Evolutionary conservation across 1,139 yeast species (phyloP).

Genomic region (Meyerozyma smithsonii): DNA sequence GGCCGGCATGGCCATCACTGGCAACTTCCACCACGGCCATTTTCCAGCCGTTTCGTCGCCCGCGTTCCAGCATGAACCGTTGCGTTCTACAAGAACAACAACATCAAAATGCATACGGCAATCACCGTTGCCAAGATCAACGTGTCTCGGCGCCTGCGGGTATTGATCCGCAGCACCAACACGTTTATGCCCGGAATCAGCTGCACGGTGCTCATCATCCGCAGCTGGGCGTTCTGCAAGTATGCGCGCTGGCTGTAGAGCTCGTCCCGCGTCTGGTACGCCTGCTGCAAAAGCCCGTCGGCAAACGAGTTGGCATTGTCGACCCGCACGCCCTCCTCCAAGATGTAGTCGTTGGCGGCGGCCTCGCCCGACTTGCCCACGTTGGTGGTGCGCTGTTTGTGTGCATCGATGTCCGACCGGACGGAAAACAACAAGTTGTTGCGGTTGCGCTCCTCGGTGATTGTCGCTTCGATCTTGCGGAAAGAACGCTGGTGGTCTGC

Average conservation of each 20-base stretch:
- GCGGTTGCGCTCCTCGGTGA: constrained; percentile 72
- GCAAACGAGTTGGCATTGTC: constrained; percentile 72
- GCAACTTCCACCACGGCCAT: no score
- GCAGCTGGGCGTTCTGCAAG: constrained; percentile 60
- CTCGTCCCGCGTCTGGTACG: constrained; percentile 86
- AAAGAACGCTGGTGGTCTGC: constrained; percentile 67
- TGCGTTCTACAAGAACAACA: constrained; percentile 41
- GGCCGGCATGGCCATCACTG: no score
- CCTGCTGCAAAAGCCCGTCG: constrained; percentile 75
- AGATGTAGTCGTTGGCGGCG: constrained; percentile 58
- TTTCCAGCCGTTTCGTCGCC: neutral
- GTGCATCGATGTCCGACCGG: constrained; percentile 68
- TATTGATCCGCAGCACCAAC: constrained; percentile 73
- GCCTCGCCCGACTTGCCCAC: constrained; percentile 22
- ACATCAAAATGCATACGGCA: constrained; percentile 63
- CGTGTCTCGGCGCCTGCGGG: constrained; percentile 85
- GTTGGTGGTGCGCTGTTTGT: constrained; percentile 34
- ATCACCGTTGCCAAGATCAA: constrained; percentile 76
- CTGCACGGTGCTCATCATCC: constrained; percentile 57
- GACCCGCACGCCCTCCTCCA: constrained; percentile 71
- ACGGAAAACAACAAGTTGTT: constrained; percentile 71
- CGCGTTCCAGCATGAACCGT: neutral
- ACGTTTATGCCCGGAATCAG: constrained; percentile 80
- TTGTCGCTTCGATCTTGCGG: constrained; percentile 51
- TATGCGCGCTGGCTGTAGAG: constrained; percentile 65